A percentile compares a stretch with the other conserved stretches of the same genome.
phyloP scores from a whole-genome alignment of 2,329 filamentous ascomycete genomes.

The Alternaria triticimaculans region DNA sequence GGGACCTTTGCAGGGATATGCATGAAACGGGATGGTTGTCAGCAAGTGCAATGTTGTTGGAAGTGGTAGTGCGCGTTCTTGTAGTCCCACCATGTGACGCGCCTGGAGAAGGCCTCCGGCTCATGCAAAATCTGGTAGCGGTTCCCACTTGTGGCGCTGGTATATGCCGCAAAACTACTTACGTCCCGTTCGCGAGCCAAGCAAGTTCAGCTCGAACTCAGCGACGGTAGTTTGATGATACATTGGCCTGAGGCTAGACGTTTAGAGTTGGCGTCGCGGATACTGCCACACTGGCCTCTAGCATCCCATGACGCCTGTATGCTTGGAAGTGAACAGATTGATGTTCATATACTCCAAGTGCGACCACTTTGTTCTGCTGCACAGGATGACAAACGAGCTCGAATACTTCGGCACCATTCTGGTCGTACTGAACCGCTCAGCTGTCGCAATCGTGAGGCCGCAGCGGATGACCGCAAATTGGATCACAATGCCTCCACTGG shows the following conservation, averaged over 20 bases:
- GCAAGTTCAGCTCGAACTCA: slow-evolving; percentile 29
- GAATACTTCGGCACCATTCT: neutral
- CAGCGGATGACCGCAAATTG: slow-evolving; percentile 2
- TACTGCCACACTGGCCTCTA: slow-evolving; percentile 8
- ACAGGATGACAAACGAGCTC: neutral
- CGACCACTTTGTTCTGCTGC: neutral
- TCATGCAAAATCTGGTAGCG: slow-evolving; percentile 40
- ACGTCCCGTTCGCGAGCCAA: slow-evolving; percentile 41
- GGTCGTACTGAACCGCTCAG: slow-evolving; percentile 2
- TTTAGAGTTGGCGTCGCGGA: slow-evolving; percentile 17
- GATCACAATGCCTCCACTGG: slow-evolving; percentile 1
- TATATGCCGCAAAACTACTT: slow-evolving; percentile 39
- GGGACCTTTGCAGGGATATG: slow-evolving; percentile 43
- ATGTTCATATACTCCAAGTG: neutral
- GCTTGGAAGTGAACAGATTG: neutral
- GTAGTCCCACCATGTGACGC: slow-evolving; percentile 45
- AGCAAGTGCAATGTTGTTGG: slow-evolving; percentile 36
- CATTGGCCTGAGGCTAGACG: slow-evolving; percentile 23
- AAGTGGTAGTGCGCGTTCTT: slow-evolving; percentile 35
- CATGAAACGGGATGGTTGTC: slow-evolving; percentile 41
- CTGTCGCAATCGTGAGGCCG: neutral
- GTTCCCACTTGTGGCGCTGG: slow-evolving; percentile 46
- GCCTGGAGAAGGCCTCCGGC: slow-evolving; percentile 37
- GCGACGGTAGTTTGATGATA: slow-evolving; percentile 31
- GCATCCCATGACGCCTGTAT: neutral